phyloP scores from a whole-genome alignment of 179 eudicot species.

The Actinidia polygama region DNA sequence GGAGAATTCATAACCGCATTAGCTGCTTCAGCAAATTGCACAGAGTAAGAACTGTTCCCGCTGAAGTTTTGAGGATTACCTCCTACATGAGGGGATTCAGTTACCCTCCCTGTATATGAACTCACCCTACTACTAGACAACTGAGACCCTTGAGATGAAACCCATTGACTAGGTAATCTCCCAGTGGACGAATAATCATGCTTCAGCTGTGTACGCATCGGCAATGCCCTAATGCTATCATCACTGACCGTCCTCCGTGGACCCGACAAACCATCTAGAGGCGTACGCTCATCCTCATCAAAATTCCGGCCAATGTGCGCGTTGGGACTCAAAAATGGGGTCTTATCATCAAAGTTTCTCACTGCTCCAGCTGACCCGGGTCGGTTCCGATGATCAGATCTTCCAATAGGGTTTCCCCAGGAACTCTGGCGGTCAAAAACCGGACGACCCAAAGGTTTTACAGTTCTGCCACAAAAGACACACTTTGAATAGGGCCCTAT shows the following conservation, averaged over 20 bases:
- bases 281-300: constrained; percentile 95
- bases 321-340: constrained; percentile 56
- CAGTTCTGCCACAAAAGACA: constrained; percentile 44
- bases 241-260: constrained; percentile 75
- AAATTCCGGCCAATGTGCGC: constrained; percentile 79
- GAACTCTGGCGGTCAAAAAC: constrained; percentile 58
- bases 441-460: constrained; percentile 68
- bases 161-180: constrained; percentile 33
- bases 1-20: constrained; percentile 35
- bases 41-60: constrained; percentile 39
- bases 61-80: constrained; percentile 25
- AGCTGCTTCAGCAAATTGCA: constrained; percentile 42
- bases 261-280: constrained; percentile 69
- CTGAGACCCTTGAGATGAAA: constrained; percentile 36
- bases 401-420: constrained; percentile 71
- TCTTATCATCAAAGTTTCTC: constrained; percentile 70
- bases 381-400: constrained; percentile 68
- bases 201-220: constrained; percentile 45
- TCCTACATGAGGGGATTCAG: constrained; percentile 42
- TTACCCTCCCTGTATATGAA: constrained; percentile 60
- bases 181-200: constrained; percentile 38
- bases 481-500: constrained; percentile 21
- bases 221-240: constrained; percentile 47
- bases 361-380: constrained; percentile 84
- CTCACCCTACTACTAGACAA: constrained; percentile 32